Base-by-base conservation (phyloP, 2,329 filamentous ascomycete species). In the Apiospora aurea region DNA sequence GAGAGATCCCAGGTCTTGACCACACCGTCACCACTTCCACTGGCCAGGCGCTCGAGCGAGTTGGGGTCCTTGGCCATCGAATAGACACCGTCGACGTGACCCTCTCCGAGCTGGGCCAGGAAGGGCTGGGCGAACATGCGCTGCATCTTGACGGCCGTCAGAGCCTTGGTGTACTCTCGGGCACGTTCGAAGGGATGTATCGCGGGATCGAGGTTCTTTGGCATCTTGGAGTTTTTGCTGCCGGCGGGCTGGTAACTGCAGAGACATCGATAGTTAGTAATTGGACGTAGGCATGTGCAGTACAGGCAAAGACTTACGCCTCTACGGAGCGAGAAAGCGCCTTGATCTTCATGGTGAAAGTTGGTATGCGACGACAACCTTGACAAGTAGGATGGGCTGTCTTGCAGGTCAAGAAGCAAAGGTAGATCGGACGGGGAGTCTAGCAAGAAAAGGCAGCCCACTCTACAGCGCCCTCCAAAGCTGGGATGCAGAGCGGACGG, bases 101-200 rank as follows among this genome's bases (percentile, higher is more conserved):
- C 69, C 24, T 70, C 43, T 26, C 57, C 70, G 16, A 71, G 47
- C n/a, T 97, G 97, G 4, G 86, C 86, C 72, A 85, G 84, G 10
- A 86, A 89, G 67, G 94, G 93, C 70, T 91, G 87, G 43, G 92
- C 92, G 82, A 97, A 97, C 93, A 98, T 96, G 77, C 95, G 93
- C 84, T 97, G 94, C 74, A 98, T 85, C 82, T 98, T 98, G 72
- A 95, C 94, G 7, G 69, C 69, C 16, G 51, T 70, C 53, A 70
- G 26, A 24, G 69, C 69, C 53, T 67, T 70, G 41, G 72, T 94
- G 80, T 95, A 96, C 84, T 97, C 95, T 82, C 95, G 87, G 67
- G 95, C 95, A 78, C 94, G 89, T 83, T 97, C 95, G 83, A 98
- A 97, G 2, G 94, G 95, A 83, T 97, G 95, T 73, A 96, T 88